Percentiles rank a stretch among this genome's conserved stretches.
Evolutionary conservation across 176 grass and related monocot species (phyloP).

Genomic region (Juncus inflexus): DNA sequence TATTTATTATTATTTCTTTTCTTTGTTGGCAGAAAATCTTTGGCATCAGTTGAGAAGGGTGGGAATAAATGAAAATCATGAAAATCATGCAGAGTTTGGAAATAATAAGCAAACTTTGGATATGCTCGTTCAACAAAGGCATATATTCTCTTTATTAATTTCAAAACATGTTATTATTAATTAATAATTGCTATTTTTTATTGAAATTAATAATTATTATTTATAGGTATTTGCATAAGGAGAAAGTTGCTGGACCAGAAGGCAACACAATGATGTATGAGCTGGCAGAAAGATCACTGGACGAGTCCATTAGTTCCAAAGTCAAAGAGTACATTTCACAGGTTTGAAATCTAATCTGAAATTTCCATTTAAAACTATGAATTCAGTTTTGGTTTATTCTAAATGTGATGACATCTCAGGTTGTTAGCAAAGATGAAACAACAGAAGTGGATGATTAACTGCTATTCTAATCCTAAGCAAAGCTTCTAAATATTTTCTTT

Average conservation of each 20-base stretch:
- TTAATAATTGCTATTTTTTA: conserved; percentile 1
- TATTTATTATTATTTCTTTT: neutral
- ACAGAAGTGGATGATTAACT: conserved; percentile 19
- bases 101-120: conserved; percentile 77
- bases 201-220: conserved; percentile 17
- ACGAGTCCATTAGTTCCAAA: conserved; percentile 51
- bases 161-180: neutral
- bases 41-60: conserved; percentile 77
- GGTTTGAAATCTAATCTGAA: conserved; percentile 26
- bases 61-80: conserved; percentile 61
- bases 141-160: conserved; percentile 5
- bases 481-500: too few relatives aligned
- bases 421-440: conserved; percentile 14
- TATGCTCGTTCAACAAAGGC: conserved; percentile 77
- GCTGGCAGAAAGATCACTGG: conserved; percentile 86
- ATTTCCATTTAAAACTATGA: neutral
- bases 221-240: conserved; percentile 74
- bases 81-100: conserved; percentile 48
- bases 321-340: conserved; percentile 70
- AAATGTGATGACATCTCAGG: conserved; percentile 1
- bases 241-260: conserved; percentile 76
- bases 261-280: conserved; percentile 69
- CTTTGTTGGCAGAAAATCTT: conserved; percentile 58
- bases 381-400: too few relatives aligned
- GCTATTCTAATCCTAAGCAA: too few relatives aligned